These are phyloP conservation scores for Syzygium aromaticum DNA, from an alignment of 345 rosid species.

Conservation along the genomic window DNA sequence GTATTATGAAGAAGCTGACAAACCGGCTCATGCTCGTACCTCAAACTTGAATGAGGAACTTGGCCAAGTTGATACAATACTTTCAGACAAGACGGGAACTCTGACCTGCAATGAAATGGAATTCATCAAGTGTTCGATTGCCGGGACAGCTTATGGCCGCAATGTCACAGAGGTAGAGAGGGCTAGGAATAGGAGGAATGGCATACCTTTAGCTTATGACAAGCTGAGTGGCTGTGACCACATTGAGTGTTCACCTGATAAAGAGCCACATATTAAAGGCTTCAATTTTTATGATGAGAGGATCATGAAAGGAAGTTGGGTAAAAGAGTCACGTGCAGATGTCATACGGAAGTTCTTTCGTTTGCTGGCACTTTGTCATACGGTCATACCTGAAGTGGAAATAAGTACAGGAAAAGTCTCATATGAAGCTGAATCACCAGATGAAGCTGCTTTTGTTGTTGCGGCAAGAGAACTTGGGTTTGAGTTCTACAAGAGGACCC, in stretches of 20 bases:
- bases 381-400: conserved; percentile 82
- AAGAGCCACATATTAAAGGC: conserved; percentile 40
- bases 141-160: conserved; percentile 79
- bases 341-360: conserved; percentile 58
- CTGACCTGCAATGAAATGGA: conserved; percentile 95
- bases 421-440: conserved; percentile 91
- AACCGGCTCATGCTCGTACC: conserved; percentile 85
- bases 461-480: conserved; percentile 90
- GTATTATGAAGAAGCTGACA: conserved; percentile 70
- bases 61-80: conserved; percentile 80
- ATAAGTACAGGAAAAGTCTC: conserved; percentile 41
- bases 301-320: conserved; percentile 72
- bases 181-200: conserved; percentile 50
- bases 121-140: conserved; percentile 85
- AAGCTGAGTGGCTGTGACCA: conserved; percentile 18
- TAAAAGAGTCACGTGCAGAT: conserved; percentile 39
- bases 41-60: conserved; percentile 91
- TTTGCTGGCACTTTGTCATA: conserved; percentile 74
- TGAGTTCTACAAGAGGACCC: conserved; percentile 65
- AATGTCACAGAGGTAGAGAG: conserved; percentile 79
- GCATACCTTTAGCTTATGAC: conserved; percentile 20
- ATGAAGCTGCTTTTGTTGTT: conserved; percentile 93
- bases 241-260: conserved; percentile 5
- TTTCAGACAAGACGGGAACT: conserved; percentile 94
- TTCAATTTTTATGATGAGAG: conserved; percentile 84